These are phyloP conservation scores for Ailanthus altissimus DNA, from an alignment of 345 rosid genomes.

Conservation along the genomic window DNA sequence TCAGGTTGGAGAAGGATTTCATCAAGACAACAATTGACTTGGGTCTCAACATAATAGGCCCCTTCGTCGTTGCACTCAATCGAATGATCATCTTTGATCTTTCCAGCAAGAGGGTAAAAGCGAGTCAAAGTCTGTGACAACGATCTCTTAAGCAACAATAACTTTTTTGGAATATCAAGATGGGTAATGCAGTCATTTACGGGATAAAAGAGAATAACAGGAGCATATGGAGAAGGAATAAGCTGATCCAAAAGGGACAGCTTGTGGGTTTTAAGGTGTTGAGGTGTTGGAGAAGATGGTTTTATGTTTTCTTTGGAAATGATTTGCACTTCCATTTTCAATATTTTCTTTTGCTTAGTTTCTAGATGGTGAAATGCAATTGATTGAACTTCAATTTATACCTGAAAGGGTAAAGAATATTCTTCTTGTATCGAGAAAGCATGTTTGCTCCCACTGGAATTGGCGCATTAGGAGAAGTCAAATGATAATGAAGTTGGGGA, in stretches of 20 bases:
- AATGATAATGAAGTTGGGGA: too few relatives aligned
- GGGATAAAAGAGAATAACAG: slow-evolving; percentile 37
- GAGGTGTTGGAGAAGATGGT: slow-evolving; percentile 45
- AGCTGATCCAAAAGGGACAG: slow-evolving; percentile 49
- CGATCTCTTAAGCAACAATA: slow-evolving; percentile 31
- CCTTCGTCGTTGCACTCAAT: slow-evolving; percentile 39
- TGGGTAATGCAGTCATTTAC: neutral
- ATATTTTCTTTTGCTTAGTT: neutral
- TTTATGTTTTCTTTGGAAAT: slow-evolving; percentile 34
- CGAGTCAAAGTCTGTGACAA: slow-evolving; percentile 35
- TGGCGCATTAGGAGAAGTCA: neutral
- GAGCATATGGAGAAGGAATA: slow-evolving; percentile 27
- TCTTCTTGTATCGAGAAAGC: neutral
- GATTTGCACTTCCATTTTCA: slow-evolving; percentile 38
- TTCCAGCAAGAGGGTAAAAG: slow-evolving; percentile 43
- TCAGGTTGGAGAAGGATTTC: slow-evolving; percentile 31
- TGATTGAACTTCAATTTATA: slow-evolving; percentile 1
- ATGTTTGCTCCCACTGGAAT: neutral
- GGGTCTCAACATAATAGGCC: slow-evolving; percentile 31
- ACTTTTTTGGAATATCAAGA: slow-evolving; percentile 4
- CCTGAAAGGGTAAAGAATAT: neutral
- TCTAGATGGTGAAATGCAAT: neutral
- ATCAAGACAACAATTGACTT: slow-evolving; percentile 19
- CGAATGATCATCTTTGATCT: slow-evolving; percentile 27
- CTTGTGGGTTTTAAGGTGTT: slow-evolving; percentile 33